Evolutionary conservation across 139 green algal species (phyloP), one percentile per base, ranked within the genome.

Genomic region (Chlamydomonas asymmetrica): DNA sequence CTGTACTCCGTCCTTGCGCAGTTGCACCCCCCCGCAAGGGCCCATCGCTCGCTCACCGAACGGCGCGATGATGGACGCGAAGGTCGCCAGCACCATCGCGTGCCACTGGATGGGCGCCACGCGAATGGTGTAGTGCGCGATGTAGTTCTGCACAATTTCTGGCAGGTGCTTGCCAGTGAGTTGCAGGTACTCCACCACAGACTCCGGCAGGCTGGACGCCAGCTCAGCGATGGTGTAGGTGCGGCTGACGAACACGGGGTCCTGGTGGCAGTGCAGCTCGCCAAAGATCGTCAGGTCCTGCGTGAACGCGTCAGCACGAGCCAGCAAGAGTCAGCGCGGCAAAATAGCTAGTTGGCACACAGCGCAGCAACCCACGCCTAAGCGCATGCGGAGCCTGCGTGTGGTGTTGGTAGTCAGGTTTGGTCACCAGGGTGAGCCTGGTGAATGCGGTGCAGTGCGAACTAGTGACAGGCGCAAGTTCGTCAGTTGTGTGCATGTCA

Each of bases 41-140:
- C 64, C 66, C 61, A 40, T 7, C 61, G 13, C 34, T 27, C 39
- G 45, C 83, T 72, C 81, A 87, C 92, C 96, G 84, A 99, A 99
- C 18, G 97, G 97, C 23, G 95, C 95, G 60, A 98, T 95, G 63
- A 94, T 73, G 25, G 94, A 98, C 3, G 97, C 97, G 80, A 99
- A 99, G 6, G 91, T 49, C 0, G 93, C 91, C 64, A 99, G 79
- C 22, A 89, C 84, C 50, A 96, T 74, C 38, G 87, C 91, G 75
- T 97, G 93, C 34, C 90, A 49, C 72, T 85, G 84, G 57, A 93
- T 87, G 1, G 87, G 89, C 63, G 73, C 73, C 38, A 73, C 62
- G 16, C 25, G 43, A 59, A 79, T 66, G 27, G 73, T 66, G n/a
- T 66, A 34, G 45, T 79, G 50, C 25, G 62, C 62, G 35, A 63